These are phyloP conservation scores for Astragalus membranaceus DNA, from an alignment of 306 rosid species.

Conservation along the genomic window DNA sequence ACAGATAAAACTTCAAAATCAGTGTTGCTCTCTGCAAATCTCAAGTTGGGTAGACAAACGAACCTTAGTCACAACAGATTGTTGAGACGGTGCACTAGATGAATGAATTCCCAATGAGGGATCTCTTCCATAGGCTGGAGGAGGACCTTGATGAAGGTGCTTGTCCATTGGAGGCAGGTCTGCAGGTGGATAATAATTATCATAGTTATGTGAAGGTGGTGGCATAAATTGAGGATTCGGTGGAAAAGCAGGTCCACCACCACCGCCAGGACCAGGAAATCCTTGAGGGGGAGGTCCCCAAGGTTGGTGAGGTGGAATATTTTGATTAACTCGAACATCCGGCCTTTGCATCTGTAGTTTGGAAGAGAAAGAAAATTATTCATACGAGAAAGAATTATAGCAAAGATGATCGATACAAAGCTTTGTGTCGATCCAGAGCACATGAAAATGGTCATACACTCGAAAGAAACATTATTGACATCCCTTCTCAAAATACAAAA, in stretches of 20 bases:
- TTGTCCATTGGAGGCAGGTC: conserved; percentile 40
- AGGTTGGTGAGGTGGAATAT: conserved; percentile 40
- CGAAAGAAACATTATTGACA: background rate
- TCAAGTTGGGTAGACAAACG: conserved; percentile 1
- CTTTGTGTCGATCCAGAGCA: background rate
- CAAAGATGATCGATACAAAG: background rate
- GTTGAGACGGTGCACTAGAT: conserved; percentile 26
- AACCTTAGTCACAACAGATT: conserved; percentile 41
- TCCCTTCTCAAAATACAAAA: conserved; percentile 6
- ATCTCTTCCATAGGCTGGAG: conserved; percentile 37
- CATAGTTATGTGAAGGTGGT: conserved; percentile 39
- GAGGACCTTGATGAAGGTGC: conserved; percentile 40
- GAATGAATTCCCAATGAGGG: conserved; percentile 32
- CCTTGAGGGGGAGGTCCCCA: conserved; percentile 60
- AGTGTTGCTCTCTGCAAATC: background rate
- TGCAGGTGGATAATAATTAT: conserved; percentile 39
- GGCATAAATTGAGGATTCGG: conserved; percentile 49
- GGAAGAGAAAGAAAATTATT: background rate
- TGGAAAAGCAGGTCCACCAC: conserved; percentile 44
- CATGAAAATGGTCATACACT: background rate
- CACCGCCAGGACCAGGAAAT: conserved; percentile 33
- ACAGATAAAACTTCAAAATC: background rate
- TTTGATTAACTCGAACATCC: conserved; percentile 39
- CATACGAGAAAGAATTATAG: background rate
- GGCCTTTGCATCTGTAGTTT: conserved; percentile 44